Conservation (phyloP, 192 early-diverging fungal genomes). For the Podila epicladia region DNA sequence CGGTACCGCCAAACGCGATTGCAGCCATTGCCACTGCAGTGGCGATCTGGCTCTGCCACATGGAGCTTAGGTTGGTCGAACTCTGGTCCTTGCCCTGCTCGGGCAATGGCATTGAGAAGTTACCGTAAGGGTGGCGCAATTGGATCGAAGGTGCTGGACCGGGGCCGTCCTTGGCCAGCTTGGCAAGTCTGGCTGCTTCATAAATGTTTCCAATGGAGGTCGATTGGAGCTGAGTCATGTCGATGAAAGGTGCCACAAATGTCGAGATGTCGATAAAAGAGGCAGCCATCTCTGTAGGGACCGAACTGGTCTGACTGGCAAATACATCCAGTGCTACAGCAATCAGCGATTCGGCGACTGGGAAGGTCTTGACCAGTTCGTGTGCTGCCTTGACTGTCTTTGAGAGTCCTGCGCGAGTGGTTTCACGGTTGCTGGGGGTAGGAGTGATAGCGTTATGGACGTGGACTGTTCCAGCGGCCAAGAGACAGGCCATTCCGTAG, state of each 20-base stretch:
- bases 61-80: slow-evolving; percentile 38
- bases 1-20: slow-evolving; percentile 43
- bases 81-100: slow-evolving; percentile 33
- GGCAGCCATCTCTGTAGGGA: slow-evolving; percentile 47
- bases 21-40: slow-evolving; percentile 52
- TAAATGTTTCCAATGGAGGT: slow-evolving; percentile 48
- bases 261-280: slow-evolving; percentile 51
- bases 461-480: slow-evolving; percentile 53
- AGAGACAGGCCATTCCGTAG: slow-evolving; percentile 49
- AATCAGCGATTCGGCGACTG: slow-evolving; percentile 46
- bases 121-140: slow-evolving; percentile 47
- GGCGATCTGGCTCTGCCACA: slow-evolving; percentile 49
- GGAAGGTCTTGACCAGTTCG: slow-evolving; percentile 52
- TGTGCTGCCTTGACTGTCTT: slow-evolving; percentile 51
- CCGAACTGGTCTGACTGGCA: slow-evolving; percentile 45
- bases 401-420: slow-evolving; percentile 45
- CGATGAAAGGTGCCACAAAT: slow-evolving; percentile 46
- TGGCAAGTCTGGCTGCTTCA: slow-evolving; percentile 44
- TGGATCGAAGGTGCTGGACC: slow-evolving; percentile 50
- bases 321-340: slow-evolving; percentile 48
- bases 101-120: slow-evolving; percentile 49
- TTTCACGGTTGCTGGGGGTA: slow-evolving; percentile 47
- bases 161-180: slow-evolving; percentile 47
- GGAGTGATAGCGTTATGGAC: slow-evolving; percentile 53
- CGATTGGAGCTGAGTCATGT: slow-evolving; percentile 43